A percentile compares a stretch with the other conserved stretches of the same genome.
phyloP scores from a whole-genome alignment of 768 basidiomycete genomes.

The Brasilioporus rufonigricans region DNA sequence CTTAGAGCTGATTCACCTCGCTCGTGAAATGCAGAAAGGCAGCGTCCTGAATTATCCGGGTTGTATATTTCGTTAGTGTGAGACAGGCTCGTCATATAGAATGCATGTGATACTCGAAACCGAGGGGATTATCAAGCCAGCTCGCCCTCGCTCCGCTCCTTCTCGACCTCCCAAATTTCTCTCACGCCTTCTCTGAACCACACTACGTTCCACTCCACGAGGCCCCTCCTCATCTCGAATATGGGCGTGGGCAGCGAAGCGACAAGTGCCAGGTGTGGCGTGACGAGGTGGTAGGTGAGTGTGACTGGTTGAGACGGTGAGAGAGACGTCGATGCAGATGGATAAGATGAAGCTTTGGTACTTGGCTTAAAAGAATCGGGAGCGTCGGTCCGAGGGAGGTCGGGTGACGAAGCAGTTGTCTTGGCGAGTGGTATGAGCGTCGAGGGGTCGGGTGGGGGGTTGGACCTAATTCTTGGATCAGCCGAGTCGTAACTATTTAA shows the following conservation, averaged over 20 bases:
- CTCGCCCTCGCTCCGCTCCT: conserved; percentile 39
- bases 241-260: conserved; percentile 72
- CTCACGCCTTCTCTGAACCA: conserved; percentile 81
- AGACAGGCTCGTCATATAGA: background rate
- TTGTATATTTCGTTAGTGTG: conserved; percentile 1
- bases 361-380: conserved; percentile 10
- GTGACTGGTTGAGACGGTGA: conserved; percentile 62
- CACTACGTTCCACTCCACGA: conserved; percentile 85
- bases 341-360: conserved; percentile 57
- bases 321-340: conserved; percentile 63
- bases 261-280: conserved; percentile 65
- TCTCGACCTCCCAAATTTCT: conserved; percentile 78
- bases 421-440: background rate
- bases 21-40: no score
- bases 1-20: no score
- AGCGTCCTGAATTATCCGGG: background rate
- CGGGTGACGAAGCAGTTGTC: background rate
- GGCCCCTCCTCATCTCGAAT: conserved; percentile 67
- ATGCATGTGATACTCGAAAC: background rate
- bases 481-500: background rate
- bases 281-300: conserved; percentile 82
- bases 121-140: conserved; percentile 1
- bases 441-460: conserved; percentile 6
- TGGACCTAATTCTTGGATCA: conserved; percentile 22
- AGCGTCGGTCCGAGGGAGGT: background rate